Percentiles rank a stretch among this genome's conserved stretches.
Evolutionary conservation across 371 early-diverging fungal genomes (phyloP).

Genomic region (Rhizopus sp.): DNA sequence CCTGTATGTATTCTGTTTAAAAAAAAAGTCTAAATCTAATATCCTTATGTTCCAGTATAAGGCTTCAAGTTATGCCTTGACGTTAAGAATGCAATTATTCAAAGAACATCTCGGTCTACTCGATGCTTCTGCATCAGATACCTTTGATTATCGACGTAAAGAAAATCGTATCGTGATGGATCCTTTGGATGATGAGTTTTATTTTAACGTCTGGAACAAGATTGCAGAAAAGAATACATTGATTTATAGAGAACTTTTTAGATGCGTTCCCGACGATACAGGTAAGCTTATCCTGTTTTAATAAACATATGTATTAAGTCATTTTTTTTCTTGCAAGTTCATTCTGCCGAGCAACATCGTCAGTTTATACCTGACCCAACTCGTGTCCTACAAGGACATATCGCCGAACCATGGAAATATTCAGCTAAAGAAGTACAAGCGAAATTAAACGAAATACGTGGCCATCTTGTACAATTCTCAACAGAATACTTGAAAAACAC

Average conservation of each 20-base stretch:
- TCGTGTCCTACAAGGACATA: slow-evolving; percentile 55
- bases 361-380: slow-evolving; percentile 57
- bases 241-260: slow-evolving; percentile 76
- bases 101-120: slow-evolving; percentile 84
- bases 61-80: slow-evolving; percentile 70
- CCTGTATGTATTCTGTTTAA: slow-evolving; percentile 40
- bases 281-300: slow-evolving; percentile 24
- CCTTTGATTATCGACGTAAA: neutral
- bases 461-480: slow-evolving; percentile 73
- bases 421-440: slow-evolving; percentile 39
- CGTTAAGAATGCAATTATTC: slow-evolving; percentile 74
- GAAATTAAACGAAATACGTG: slow-evolving; percentile 36
- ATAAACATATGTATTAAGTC: neutral
- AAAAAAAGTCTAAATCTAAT: no score
- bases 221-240: slow-evolving; percentile 71
- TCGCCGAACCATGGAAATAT: slow-evolving; percentile 47
- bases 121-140: neutral
- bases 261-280: slow-evolving; percentile 85
- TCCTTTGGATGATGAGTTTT: slow-evolving; percentile 70
- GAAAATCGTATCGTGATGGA: slow-evolving; percentile 62
- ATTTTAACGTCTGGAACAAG: slow-evolving; percentile 59
- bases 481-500: slow-evolving; percentile 69
- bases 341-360: slow-evolving; percentile 55
- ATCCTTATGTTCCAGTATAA: slow-evolving; percentile 44
- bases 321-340: slow-evolving; percentile 27